A percentile compares a stretch with the other conserved stretches of the same genome.
phyloP scores from a whole-genome alignment of 257 asterid species.

The Buddleja alternifolia region DNA sequence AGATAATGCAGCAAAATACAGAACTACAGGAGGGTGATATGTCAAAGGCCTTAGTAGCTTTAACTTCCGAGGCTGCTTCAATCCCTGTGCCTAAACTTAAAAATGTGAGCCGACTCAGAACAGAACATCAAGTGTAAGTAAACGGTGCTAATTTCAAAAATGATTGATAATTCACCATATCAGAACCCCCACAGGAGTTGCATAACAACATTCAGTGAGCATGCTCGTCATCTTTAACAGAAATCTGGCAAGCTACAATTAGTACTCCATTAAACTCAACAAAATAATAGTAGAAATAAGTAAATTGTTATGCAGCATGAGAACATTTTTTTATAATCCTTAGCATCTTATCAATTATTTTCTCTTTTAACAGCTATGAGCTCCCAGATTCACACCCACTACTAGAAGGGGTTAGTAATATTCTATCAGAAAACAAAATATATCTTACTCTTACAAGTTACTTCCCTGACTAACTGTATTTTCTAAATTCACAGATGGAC shows the following conservation, averaged over 20 bases:
- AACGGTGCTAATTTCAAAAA: conserved; percentile 16
- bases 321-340: conserved; percentile 6
- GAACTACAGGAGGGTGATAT: conserved; percentile 68
- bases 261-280: background rate
- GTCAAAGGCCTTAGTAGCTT: conserved; percentile 87
- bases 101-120: conserved; percentile 82
- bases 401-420: conserved; percentile 70
- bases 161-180: conserved; percentile 18
- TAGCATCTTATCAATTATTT: conserved; percentile 27
- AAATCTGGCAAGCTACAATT: conserved; percentile 8
- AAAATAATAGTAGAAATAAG: background rate
- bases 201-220: conserved; percentile 11
- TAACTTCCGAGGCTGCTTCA: conserved; percentile 86
- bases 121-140: conserved; percentile 98
- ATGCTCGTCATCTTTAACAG: background rate
- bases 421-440: conserved; percentile 22
- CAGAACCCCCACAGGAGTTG: conserved; percentile 15
- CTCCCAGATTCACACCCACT: conserved; percentile 96
- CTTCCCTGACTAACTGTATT: conserved; percentile 24
- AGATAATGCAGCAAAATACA: conserved; percentile 58
- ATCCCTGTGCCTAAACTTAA: conserved; percentile 90
- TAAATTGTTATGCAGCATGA: conserved; percentile 16
- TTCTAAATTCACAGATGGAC: conserved; percentile 66
- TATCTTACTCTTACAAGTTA: conserved; percentile 15
- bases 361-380: conserved; percentile 73